These are phyloP conservation scores for Scheffersomyces stambukii DNA, from an alignment of 1,139 yeast species.

Conservation along the genomic window DNA sequence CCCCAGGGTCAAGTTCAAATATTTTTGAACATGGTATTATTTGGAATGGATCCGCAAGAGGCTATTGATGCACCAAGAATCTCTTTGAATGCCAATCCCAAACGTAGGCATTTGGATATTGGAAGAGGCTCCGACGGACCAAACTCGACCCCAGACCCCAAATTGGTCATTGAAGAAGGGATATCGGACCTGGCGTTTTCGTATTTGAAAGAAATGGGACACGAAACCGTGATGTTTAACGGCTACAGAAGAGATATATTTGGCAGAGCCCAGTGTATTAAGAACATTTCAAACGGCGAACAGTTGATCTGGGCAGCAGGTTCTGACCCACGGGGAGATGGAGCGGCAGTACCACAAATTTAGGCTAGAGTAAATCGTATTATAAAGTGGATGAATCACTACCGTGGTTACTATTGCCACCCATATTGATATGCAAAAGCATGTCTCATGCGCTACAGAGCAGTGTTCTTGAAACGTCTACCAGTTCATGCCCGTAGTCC, in stretches of 20 bases:
- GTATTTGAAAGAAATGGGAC: slow-evolving; percentile 51
- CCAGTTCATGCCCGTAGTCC: no score
- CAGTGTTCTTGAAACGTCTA: no score
- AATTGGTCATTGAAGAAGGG: slow-evolving; percentile 64
- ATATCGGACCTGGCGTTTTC: slow-evolving; percentile 38
- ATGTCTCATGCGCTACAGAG: no score
- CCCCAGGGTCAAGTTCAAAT: slow-evolving; percentile 83
- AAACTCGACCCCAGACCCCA: slow-evolving; percentile 50
- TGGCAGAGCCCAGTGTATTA: slow-evolving; percentile 74
- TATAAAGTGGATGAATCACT: no score
- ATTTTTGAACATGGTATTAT: slow-evolving; percentile 56
- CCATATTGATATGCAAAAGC: no score
- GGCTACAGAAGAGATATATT: slow-evolving; percentile 46
- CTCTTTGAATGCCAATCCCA: slow-evolving; percentile 51
- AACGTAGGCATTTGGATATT: slow-evolving; percentile 35
- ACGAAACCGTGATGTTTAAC: slow-evolving; percentile 38
- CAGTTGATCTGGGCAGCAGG: slow-evolving; percentile 59
- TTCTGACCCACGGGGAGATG: slow-evolving; percentile 75
- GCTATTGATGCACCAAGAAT: slow-evolving; percentile 73
- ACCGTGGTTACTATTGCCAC: no score
- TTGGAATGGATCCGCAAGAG: slow-evolving; percentile 64
- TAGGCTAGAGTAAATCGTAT: no score
- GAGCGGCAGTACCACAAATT: slow-evolving; percentile 47
- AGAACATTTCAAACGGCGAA: slow-evolving; percentile 35
- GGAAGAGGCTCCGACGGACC: slow-evolving; percentile 68